Evolutionary conservation across 176 grass and related monocot species (phyloP), one percentile per base, ranked within the genome.

Genomic region (Luzula sylvatica): DNA sequence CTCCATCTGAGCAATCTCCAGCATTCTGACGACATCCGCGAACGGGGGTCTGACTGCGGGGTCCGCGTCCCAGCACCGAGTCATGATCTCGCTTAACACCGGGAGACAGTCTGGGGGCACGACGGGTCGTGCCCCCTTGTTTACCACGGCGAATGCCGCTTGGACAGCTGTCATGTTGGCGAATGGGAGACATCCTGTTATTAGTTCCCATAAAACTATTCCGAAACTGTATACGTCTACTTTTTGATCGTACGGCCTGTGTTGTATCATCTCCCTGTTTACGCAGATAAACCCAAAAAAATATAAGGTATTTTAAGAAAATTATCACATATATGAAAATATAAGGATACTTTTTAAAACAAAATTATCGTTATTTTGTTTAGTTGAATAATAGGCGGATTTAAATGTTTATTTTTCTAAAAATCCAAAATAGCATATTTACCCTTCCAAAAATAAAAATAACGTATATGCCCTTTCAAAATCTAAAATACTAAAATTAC

Each of bases 181-280:
- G 67, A 96, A 96, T 4, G 92, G 92, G 65, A 96, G 85, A 71
- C 85, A 86, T 53, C 92, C 92, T 0, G 92, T 90, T 53, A 96
- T 88, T 18, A 96, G 92, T 76, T 96, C 92, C 92, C 92, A 96
- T 46, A 96, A 23, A 14, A 96, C 85, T 6, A 96, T 90, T 23
- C 85, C 92, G 30, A 96, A 96, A 68, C 92, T 96, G 20, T 96
- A 96, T 8, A 89, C 92, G 52, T 96, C 92, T 38, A 96, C 92
- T 75, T 96, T 96, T 58, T 96, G 92, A 64, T 81, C 78, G 56
- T 89, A 96, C 39, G 92, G 85, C 55, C 85, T 79, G 65, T 96
- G 92, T 68, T 96, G 81, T 66, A 96, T 96, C 92, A 96, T 96
- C 67, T 96, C 85, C 52, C 92, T 89, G 81, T n/a, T n/a, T n/a